These are phyloP conservation scores for Comarum palustre DNA, from an alignment of 306 rosid species.

Conservation along the genomic window DNA sequence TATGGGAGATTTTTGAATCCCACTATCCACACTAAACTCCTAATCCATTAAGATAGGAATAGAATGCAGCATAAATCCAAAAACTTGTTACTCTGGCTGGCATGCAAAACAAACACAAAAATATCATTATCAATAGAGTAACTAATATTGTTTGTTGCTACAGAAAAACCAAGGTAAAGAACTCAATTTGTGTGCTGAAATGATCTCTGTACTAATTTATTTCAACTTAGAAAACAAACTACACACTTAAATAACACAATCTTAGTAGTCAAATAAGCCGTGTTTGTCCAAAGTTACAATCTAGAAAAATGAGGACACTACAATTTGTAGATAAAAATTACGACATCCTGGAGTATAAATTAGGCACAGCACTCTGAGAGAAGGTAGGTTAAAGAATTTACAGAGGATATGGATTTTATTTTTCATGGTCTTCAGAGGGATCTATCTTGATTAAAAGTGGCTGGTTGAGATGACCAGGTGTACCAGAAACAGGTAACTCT, in stretches of 20 bases:
- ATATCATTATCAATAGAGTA: background rate
- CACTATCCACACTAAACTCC: no score
- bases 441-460: slow-evolving; percentile 76
- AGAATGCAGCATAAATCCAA: background rate
- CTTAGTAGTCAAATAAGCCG: slow-evolving; percentile 26
- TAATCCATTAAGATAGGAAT: background rate
- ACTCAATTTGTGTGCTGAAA: slow-evolving; percentile 5
- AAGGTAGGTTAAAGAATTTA: slow-evolving; percentile 48
- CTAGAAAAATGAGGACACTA: slow-evolving; percentile 25
- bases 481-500: slow-evolving; percentile 42
- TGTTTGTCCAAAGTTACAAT: slow-evolving; percentile 23
- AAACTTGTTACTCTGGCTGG: background rate
- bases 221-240: slow-evolving; percentile 8
- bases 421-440: slow-evolving; percentile 36
- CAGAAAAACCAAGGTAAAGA: background rate
- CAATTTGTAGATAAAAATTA: slow-evolving; percentile 31
- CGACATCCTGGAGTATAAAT: slow-evolving; percentile 21
- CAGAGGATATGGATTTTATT: slow-evolving; percentile 36
- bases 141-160: background rate
- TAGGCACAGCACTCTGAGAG: slow-evolving; percentile 23
- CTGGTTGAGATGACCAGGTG: slow-evolving; percentile 50
- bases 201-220: slow-evolving; percentile 7
- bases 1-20: no score
- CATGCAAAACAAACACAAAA: background rate
- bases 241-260: slow-evolving; percentile 19